Evolutionary conservation across 208 protist species (phyloP), one percentile per base, ranked within the genome.

Genomic region (Acanthamoeba divionensis): DNA sequence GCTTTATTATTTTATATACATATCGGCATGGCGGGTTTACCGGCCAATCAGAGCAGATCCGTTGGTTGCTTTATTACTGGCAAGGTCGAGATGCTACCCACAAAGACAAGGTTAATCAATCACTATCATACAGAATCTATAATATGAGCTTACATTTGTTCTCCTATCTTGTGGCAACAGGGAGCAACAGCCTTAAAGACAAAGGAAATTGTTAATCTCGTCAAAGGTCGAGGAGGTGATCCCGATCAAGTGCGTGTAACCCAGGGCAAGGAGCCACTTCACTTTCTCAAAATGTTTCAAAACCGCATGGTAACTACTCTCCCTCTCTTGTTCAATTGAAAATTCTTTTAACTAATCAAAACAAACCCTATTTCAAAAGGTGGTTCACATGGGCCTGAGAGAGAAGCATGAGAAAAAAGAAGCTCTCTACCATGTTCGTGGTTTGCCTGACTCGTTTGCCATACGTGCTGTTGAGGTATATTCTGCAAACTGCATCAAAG

Each of bases 51-150:
- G 60, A 54, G 31, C 47, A 45, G 45, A 55, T 26, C 33, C 24
- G 29, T 4, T 33, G 47, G 24, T 26, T 90, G 45, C 36, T 93
- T 48, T 93, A 92, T 54, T 91, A 85, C 79, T 93, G 91, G 91
- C 89, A 85, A 41, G 91, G 91, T n/a, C 26, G 31, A 9, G 36
- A 90, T 18, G 33, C 87, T 15, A 45, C 71, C 5, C 8, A 10
- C 0, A 60, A 91, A 36, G 87, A 93, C 62, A 82, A 79, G 50
- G 86, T 75, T n/a, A 33, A 38, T 2, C 48, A 36, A 29, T 63
- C 83, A 24, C 38, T 85, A 8, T 55, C n/a, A n/a, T n/a, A n/a
- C n/a, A n/a, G n/a, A n/a, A n/a, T n/a, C n/a, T n/a, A n/a, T n/a
- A n/a, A n/a, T n/a, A n/a, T n/a, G n/a, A n/a, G n/a, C n/a, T n/a